These are phyloP conservation scores for Naganishia randhawae DNA, from an alignment of 768 basidiomycete genomes.

Conservation along the genomic window DNA sequence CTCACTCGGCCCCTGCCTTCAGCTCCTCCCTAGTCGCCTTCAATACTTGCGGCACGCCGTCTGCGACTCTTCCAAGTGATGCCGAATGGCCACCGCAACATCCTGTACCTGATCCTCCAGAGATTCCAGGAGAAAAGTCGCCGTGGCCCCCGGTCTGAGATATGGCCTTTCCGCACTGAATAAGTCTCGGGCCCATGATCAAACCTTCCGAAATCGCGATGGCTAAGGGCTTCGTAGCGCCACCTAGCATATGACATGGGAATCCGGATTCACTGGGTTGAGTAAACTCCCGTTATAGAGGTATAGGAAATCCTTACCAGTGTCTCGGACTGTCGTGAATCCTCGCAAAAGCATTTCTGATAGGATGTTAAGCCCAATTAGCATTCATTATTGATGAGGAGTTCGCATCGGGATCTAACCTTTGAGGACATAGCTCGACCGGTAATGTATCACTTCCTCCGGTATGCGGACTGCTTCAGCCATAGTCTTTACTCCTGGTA, in stretches of 20 bases:
- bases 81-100: constrained; percentile 51
- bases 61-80: constrained; percentile 48
- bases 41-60: constrained; percentile 54
- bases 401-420: constrained; percentile 28
- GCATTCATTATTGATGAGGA: not conserved
- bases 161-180: constrained; percentile 54
- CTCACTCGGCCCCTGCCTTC: constrained; percentile 51
- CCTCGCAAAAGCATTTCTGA: constrained; percentile 53
- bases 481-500: constrained; percentile 53
- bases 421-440: constrained; percentile 52
- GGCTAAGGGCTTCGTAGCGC: constrained; percentile 53
- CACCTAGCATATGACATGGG: constrained; percentile 39
- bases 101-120: constrained; percentile 34
- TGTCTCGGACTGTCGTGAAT: constrained; percentile 54
- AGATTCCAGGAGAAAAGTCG: constrained; percentile 45
- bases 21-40: constrained; percentile 52
- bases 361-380: constrained; percentile 34
- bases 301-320: constrained; percentile 13
- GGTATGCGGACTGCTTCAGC: constrained; percentile 48
- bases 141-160: constrained; percentile 55
- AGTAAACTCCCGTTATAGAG: not conserved
- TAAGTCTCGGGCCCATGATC: constrained; percentile 51
- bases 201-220: constrained; percentile 53
- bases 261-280: not conserved
- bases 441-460: constrained; percentile 50